Percentiles rank a stretch among this genome's conserved stretches.
These are phyloP conservation scores for Hygrocybe punicea DNA, from an alignment of 768 basidiomycete species.

Conservation along the genomic window DNA sequence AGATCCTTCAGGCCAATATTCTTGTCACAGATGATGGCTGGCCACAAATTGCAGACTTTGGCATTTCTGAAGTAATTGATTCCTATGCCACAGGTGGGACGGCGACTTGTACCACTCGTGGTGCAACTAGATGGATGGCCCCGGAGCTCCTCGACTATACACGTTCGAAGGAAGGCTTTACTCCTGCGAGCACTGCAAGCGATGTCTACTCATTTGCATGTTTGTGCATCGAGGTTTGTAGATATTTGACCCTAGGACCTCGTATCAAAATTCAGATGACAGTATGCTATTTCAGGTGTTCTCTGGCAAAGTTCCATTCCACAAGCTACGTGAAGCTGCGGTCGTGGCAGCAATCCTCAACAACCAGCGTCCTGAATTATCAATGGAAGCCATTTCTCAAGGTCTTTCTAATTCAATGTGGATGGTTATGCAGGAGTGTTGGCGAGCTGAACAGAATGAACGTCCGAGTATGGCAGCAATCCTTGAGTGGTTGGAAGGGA, in stretches of 20 bases:
- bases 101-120: conserved; percentile 30
- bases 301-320: background rate
- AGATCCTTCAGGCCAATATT: conserved; percentile 20
- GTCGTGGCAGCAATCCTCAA: background rate
- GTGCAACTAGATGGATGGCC: conserved; percentile 27
- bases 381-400: background rate
- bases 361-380: background rate
- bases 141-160: conserved; percentile 19
- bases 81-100: background rate
- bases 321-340: background rate
- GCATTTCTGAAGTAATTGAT: too few species aligned
- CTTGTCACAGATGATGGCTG: conserved; percentile 23
- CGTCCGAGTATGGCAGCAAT: too few species aligned
- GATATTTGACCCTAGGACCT: background rate
- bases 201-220: conserved; percentile 30
- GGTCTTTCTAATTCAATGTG: background rate
- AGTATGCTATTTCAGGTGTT: background rate
- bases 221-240: conserved; percentile 27
- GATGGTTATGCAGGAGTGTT: background rate
- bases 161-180: conserved; percentile 12
- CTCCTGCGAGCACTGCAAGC: conserved; percentile 14
- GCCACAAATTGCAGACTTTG: conserved; percentile 15
- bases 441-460: background rate
- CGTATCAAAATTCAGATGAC: background rate
- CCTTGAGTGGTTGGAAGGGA: too few species aligned